Percentiles rank a stretch among this genome's conserved stretches.
Conservation (phyloP, 306 rosid species). For the Castanea sativa region DNA sequence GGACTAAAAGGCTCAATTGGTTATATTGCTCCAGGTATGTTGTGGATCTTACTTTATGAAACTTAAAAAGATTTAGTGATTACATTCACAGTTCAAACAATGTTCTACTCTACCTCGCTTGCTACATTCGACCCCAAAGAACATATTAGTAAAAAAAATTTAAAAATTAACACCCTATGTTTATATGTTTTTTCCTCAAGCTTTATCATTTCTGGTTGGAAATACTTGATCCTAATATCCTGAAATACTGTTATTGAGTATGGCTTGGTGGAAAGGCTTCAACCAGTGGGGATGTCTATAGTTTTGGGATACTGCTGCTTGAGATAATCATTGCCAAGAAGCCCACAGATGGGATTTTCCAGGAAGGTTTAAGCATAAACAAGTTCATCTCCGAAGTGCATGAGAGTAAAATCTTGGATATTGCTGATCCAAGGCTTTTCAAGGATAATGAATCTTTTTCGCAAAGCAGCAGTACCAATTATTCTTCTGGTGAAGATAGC, state of each 20-base stretch:
- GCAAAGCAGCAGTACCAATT: not conserved
- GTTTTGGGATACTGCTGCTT: constrained; percentile 37
- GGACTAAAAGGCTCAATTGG: constrained; percentile 39
- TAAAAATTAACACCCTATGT: no score
- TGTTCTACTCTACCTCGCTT: no score
- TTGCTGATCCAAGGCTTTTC: constrained; percentile 29
- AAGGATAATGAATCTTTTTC: not conserved
- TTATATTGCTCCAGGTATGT: constrained; percentile 47
- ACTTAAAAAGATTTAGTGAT: not conserved
- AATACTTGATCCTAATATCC: not conserved
- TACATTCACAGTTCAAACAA: not conserved
- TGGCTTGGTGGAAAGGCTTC: constrained; percentile 40
- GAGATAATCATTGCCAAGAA: constrained; percentile 36
- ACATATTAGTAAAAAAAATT: no score
- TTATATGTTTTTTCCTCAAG: not conserved
- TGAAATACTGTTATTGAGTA: constrained; percentile 31
- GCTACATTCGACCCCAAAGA: no score
- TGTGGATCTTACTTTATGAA: not conserved
- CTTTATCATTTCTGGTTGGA: not conserved
- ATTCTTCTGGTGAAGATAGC: not conserved
- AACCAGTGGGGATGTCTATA: constrained; percentile 34
- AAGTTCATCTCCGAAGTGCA: constrained; percentile 16
- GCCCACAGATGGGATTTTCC: constrained; percentile 42
- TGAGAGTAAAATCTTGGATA: constrained; percentile 15
- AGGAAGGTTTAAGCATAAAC: constrained; percentile 33